Percentiles rank a stretch among this genome's conserved stretches.
Evolutionary conservation across 1,284 basidiomycete species (phyloP).

Genomic region (Moesziomyces globuligerus): DNA sequence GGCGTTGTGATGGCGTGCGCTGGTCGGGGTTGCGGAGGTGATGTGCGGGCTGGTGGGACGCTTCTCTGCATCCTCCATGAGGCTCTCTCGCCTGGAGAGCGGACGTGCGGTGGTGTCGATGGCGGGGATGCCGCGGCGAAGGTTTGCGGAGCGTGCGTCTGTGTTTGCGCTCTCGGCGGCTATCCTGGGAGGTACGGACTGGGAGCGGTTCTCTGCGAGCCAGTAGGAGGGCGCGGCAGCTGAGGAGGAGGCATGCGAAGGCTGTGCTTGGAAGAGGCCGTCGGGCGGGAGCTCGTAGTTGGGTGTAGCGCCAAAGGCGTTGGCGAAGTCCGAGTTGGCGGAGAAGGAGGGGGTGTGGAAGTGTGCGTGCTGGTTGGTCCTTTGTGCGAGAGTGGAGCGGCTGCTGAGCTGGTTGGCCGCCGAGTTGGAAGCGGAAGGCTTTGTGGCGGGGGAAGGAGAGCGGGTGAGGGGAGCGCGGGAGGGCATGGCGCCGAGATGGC

Average conservation of each 20-base stretch:
- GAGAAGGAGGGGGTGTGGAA: conserved; percentile 18
- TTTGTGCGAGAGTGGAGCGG: conserved; percentile 26
- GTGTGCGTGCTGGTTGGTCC: conserved; percentile 26
- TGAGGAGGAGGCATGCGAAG: conserved; percentile 11
- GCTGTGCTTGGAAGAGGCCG: conserved; percentile 19
- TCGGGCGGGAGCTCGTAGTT: conserved; percentile 49
- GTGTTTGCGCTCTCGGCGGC: conserved; percentile 18
- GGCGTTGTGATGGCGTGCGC: conserved; percentile 31
- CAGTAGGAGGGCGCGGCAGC: conserved; percentile 20
- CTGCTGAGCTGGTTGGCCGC: conserved; percentile 8
- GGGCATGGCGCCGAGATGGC: conserved; percentile 23
- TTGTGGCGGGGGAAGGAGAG: conserved; percentile 27
- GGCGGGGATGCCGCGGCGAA: conserved; percentile 18
- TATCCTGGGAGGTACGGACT: conserved; percentile 41
- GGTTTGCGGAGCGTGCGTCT: conserved; percentile 11
- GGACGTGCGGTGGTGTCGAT: conserved; percentile 40
- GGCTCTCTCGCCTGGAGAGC: conserved; percentile 26
- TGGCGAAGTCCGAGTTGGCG: conserved; percentile 7
- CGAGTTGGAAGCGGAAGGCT: conserved; percentile 11
- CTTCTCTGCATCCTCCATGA: conserved; percentile 42
- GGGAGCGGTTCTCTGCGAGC: conserved; percentile 25
- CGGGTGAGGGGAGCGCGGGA: conserved; percentile 18
- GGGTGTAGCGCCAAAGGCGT: conserved; percentile 36
- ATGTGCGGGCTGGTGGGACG: conserved; percentile 55
- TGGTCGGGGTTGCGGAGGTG: conserved; percentile 48